Conservation (phyloP, 2,329 filamentous ascomycete species). For the Ophiosphaerella herpotricha region DNA sequence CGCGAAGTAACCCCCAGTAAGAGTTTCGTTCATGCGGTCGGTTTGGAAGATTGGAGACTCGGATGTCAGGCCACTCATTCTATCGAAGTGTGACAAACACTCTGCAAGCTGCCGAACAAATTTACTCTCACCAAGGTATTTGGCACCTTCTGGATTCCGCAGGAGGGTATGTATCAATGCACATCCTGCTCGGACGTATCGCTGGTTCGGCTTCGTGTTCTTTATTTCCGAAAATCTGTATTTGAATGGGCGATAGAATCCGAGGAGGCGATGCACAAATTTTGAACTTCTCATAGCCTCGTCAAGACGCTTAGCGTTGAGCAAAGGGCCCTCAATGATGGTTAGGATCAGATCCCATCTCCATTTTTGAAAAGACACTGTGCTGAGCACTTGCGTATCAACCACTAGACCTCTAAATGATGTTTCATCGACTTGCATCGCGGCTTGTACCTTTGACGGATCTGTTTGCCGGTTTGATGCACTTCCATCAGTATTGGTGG, state of each 20-base stretch:
- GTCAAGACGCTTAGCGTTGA: slow-evolving; percentile 87
- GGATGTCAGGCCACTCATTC: slow-evolving; percentile 74
- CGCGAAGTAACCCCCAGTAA: slow-evolving; percentile 91
- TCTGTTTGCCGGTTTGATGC: slow-evolving; percentile 48
- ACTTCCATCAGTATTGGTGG: slow-evolving; percentile 19
- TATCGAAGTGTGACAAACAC: slow-evolving; percentile 92
- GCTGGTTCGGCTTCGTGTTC: slow-evolving; percentile 90
- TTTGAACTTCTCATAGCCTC: slow-evolving; percentile 95
- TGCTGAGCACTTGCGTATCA: slow-evolving; percentile 84
- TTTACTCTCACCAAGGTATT: slow-evolving; percentile 89
- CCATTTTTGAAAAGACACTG: slow-evolving; percentile 93
- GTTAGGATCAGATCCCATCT: slow-evolving; percentile 93
- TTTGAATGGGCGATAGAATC: slow-evolving; percentile 96
- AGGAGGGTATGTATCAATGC: slow-evolving; percentile 84
- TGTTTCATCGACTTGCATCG: slow-evolving; percentile 66
- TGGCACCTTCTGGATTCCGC: slow-evolving; percentile 81
- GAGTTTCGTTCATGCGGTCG: slow-evolving; percentile 80
- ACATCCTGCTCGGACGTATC: slow-evolving; percentile 89
- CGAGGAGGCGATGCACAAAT: slow-evolving; percentile 91
- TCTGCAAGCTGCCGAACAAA: slow-evolving; percentile 91
- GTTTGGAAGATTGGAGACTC: slow-evolving; percentile 86
- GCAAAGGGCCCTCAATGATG: slow-evolving; percentile 89
- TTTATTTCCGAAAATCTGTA: slow-evolving; percentile 89
- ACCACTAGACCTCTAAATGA: slow-evolving; percentile 67
- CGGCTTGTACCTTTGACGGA: slow-evolving; percentile 58